Base-by-base conservation (phyloP, 768 basidiomycete genomes). In the Lactarius tabidus region DNA sequence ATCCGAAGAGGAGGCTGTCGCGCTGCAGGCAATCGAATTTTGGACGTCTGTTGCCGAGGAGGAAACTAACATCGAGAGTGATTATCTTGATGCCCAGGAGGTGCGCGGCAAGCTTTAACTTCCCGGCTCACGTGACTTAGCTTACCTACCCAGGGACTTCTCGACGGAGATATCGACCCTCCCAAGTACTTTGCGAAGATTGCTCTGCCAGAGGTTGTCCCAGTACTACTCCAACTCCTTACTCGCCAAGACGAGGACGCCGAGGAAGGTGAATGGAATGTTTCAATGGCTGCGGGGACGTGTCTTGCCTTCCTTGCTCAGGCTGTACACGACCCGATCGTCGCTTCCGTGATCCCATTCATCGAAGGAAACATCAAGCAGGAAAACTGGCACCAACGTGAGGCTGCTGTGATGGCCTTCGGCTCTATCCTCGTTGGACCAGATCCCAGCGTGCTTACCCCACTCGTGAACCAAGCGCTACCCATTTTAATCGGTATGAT, bases 31-130 rank as follows among this genome's bases (percentile, higher is more conserved):
- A 28, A 89, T 99, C 59, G 97, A 99, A 74, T 99, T 99, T 77
- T 99, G 97, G 97, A 95, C 95, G 6, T 98, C 96, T 9, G 96
- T 98, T 1, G 98, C 95, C 72, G 96, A 99, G 74, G 93, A 97
- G 75, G 97, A 99, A 75, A 87, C 94, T 28, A 95, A 98, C 63
- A 80, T 98, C 56, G 88, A 90, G 51, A 65, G 63, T 8, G 69
- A 70, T 65, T 70, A 65, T 23, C 83, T 93, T 70, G 95, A 98
- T 73, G 91, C 91, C 2, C 89, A 92, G 67, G 96, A 98, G 81
- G 93, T 93, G 72, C 62, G 80, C 73, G 14, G 33, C 33, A 14
- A 35, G 3, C 60, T 2, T 15, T 6, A 14, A 26, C 10, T 26
- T n/a, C 48, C 58, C 8, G 72, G 51, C 71, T 57, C 67, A 39